Evolutionary conservation across 2,329 filamentous ascomycete species (phyloP).

Genomic region (Colletotrichum sp.): DNA sequence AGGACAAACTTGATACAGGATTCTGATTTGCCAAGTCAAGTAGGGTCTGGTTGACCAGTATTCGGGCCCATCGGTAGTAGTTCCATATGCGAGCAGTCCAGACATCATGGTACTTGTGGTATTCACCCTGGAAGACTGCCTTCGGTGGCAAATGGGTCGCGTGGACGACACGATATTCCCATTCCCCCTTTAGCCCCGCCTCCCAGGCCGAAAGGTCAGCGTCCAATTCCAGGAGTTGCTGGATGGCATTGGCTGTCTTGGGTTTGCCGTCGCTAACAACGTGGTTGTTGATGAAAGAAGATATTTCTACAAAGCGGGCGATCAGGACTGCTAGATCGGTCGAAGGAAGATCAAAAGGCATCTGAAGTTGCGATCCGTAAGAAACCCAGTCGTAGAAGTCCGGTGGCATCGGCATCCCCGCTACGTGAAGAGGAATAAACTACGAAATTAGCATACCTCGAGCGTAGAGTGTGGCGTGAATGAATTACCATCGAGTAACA

Average conservation of each 20-base stretch:
- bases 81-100: constrained; percentile 62
- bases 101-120: constrained; percentile 60
- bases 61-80: constrained; percentile 63
- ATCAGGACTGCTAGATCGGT: constrained; percentile 46
- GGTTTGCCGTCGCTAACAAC: constrained; percentile 41
- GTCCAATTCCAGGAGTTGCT: constrained; percentile 45
- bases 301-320: constrained; percentile 44
- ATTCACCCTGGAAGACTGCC: constrained; percentile 55
- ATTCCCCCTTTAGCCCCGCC: constrained; percentile 34
- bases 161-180: constrained; percentile 39
- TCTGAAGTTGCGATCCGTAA: constrained; percentile 38
- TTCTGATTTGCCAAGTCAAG: constrained; percentile 41
- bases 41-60: constrained; percentile 56
- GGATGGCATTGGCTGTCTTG: constrained; percentile 37
- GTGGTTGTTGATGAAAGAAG: constrained; percentile 36
- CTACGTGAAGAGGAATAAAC: constrained; percentile 50
- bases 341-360: constrained; percentile 40
- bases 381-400: constrained; percentile 48
- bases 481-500: constrained; percentile 58
- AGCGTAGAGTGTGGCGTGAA: neutral
- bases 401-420: constrained; percentile 41
- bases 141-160: constrained; percentile 37
- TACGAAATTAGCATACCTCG: constrained; percentile 24
- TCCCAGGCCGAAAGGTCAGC: constrained; percentile 44
- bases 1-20: constrained; percentile 39